Evolutionary conservation across 371 early-diverging fungal species (phyloP), one percentile per base, ranked within the genome.

Genomic region (Rhizopus microsporus): DNA sequence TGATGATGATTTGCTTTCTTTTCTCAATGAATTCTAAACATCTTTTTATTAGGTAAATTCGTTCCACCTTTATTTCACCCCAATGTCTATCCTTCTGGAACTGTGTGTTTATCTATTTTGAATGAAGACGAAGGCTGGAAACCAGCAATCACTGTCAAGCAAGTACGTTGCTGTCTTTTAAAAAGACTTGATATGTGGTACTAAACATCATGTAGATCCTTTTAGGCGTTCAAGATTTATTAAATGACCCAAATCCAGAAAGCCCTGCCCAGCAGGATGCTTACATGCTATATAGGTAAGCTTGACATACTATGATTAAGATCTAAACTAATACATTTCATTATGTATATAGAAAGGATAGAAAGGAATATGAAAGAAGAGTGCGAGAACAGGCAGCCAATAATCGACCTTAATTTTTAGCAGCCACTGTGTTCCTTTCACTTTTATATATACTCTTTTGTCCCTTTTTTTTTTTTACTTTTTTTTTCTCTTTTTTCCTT

Each of bases 51-150:
- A 86, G 86, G 87, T 69, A 86, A 89, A 78, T 97, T 97, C 61
- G 80, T 80, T 2, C 93, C 95, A 8, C 86, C 92, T n/a, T 80
- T 99, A 47, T 99, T 96, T 78, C 99, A 99, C 72, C 99, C 99
- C 7, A 99, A 99, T 69, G 92, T 99, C 16, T 99, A 98, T 72
- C 96, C 97, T 10, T 96, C 95, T 12, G 99, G 99, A 37, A 98
- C 98, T 0, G 95, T 99, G 8, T 99, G 99, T 62, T 78, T 99
- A 42, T 96, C 96, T n/a, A 99, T 99, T 63, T 70, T 99, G 56
- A 94, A 96, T 61, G 97, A 94, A 59, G 96, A 96, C 30, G 89
- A 97, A 61, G 97, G 88, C 54, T 98, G 98, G 97, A 95, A 97
- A 69, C 99, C 99, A 9, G 93, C 97, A 8, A 93, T 99, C 55